Evolutionary conservation across 2,329 filamentous ascomycete genomes (phyloP), one percentile per base, ranked within the genome.

Genomic region (Epichloe glyceriae): DNA sequence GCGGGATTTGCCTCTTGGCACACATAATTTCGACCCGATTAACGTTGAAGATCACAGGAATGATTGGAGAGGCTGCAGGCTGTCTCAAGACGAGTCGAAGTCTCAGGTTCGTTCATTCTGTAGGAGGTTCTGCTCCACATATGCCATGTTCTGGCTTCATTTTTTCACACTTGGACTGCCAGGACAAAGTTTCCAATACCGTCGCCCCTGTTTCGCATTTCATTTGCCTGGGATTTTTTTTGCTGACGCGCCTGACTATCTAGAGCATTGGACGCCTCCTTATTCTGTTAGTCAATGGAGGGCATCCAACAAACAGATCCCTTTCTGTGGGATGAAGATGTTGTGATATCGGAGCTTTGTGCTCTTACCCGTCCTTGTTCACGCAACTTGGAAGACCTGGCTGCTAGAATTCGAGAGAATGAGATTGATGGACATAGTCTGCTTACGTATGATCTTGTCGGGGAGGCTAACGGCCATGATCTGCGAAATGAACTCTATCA

Each of bases 321-420:
- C n/a, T 85, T 82, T 64, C 61, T 75, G 50, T 95, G 88, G 88
- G 75, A 76, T 37, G 72, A 82, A 34, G 79, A 85, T 38, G 74
- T 80, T 37, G 79, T 94, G 11, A 75, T 85, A 10, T 63, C 72
- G 15, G 81, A 83, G 59, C 71, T 94, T 3, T 88, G 83, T 61
- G 71, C 75, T 20, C 60, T 70, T 2, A 61, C 70, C 3, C 70
- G 70, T 46, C 73, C 77, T 10, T 79, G 76, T 75, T 65, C 66
- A 46, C 65, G 61, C 4, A 71, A 85, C 47, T 66, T 74, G 0
- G 59, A 60, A 0, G 47, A 62, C 0, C 71, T 94, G 3, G 76
- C 80, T 52, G 60, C 62, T 19, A 69, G 68, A 4, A 65, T 94
- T 5, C 69, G 73, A 6, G 74, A 82, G 1, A 74, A 87, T 50